Base-by-base conservation (phyloP, 345 rosid species). In the Eucalyptus curtisii region DNA sequence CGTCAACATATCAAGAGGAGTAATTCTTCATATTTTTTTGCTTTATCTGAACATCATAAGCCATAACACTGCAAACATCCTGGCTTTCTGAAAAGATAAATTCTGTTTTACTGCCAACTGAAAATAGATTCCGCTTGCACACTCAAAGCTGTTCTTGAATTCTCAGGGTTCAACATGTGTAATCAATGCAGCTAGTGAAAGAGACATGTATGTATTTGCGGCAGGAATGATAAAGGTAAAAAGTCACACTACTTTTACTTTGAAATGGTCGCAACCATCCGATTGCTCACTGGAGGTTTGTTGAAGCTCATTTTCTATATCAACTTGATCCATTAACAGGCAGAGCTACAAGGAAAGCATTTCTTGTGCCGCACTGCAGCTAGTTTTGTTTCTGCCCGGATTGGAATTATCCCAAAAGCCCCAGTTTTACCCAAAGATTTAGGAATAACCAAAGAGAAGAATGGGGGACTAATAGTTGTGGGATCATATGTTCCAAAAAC, bases 401-500 rank as follows among this genome's bases (percentile, higher is more conserved):
- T 97, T 92, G 99, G 99, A 89, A 94, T 97, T 86, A 92, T 94
- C 92, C 95, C 97, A 40, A 96, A 93, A 93, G 94, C 96, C 92
- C 98, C 94, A 79, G 92, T 96, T 87, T 92, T 94, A 87, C 98
- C 99, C 3, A 96, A 93, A 91, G 97, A 97, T 93, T 92, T 96
- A 40, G 96, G 96, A 89, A 90, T 93, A 59, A 92, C 90, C 89
- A 91, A 91, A 91, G 95, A 95, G 88, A 92, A 88, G 88, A 94
- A 88, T 66, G 99, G 99, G 87, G 99, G 95, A 40, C 95, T 97
- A 40, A 94, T 97, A 47, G 95, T 96, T 92, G 99, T 97, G 79
- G 99, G 99, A 53, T 97, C 99, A 81, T 97, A 96, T 94, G 99
- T 97, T 89, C 98, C 99, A 3, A 97, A 97, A 92, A 97, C 99